Base-by-base conservation (phyloP, 2,329 filamentous ascomycete species). In the Diplocarpon mali region DNA sequence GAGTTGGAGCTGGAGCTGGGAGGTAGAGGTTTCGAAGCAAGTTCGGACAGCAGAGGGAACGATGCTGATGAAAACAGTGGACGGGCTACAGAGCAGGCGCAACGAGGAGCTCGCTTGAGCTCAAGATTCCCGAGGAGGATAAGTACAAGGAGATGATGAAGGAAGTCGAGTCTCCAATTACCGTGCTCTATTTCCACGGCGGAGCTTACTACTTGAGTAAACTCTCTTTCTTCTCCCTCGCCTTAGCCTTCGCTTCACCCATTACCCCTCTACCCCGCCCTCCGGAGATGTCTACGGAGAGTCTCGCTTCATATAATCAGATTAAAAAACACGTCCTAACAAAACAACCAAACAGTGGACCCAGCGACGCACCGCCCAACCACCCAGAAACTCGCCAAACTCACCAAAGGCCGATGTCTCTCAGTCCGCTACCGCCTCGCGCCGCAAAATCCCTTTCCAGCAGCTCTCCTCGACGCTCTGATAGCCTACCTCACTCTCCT, bases 151-250 rank as follows among this genome's bases (percentile, higher is more conserved):
- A 71, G 44, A 65, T 90, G 65, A 80, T 85, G 74, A 71, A 71
- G 46, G 84, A 88, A 58, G 74, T 74, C 46, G 74, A 62, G n/a
- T 71, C 67, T 40, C 71, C 75, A 2, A 71, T 73, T 1, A 87
- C 82, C 0, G 62, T 87, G 0, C 66, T 89, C 15, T 88, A 85
- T 62, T 74, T 89, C 55, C 83, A 89, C 61, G 83, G 84, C 49
- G 85, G 85, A 42, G 84, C 79, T 3, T 84, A 83, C 64, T 87
- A 71, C 52, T 70, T 87, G 24, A 71, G 44, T 45, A 36, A 41
- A 38, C 34, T 14, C 30, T 12, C 30, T 12, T 32, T 24, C 20
- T 7, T 24, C 20, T 24, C 20, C n/a, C n/a, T n/a, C n/a, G n/a
- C n/a, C n/a, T n/a, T n/a, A 24, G 20, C 20, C 7, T 24, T 24